These are phyloP conservation scores for Chionographis japonica DNA, from an alignment of 106 monocot species.

Conservation along the genomic window DNA sequence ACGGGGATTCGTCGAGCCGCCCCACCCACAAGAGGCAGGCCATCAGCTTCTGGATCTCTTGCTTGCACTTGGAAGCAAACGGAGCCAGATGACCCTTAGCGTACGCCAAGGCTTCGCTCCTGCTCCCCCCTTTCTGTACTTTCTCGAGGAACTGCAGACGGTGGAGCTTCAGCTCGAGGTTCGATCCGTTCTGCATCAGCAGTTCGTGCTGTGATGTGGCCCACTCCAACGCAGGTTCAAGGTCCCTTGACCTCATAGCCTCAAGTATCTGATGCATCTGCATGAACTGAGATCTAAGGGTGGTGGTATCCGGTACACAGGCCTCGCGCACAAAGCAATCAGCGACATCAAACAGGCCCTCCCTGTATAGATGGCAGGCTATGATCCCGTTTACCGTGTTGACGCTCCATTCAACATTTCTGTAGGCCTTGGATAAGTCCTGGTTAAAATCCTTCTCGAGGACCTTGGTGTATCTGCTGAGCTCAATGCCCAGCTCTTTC, in stretches of 20 bases:
- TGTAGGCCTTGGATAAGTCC: conserved; percentile 74
- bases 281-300: conserved; percentile 47
- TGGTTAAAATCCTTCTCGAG: conserved; percentile 75
- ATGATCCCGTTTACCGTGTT: conserved; percentile 67
- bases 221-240: conserved; percentile 83
- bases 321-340: conserved; percentile 68
- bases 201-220: conserved; percentile 28
- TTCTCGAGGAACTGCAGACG: conserved; percentile 81
- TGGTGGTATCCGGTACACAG: conserved; percentile 29
- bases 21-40: conserved; percentile 76
- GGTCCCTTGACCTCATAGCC: conserved; percentile 51
- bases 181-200: conserved; percentile 50
- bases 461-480: conserved; percentile 58
- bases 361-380: conserved; percentile 74
- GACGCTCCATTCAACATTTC: conserved; percentile 57
- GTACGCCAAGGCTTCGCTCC: conserved; percentile 57
- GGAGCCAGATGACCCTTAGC: conserved; percentile 57
- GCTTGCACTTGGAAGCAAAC: conserved; percentile 51
- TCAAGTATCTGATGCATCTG: conserved; percentile 66
- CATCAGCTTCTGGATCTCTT: conserved; percentile 78
- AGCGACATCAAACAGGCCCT: conserved; percentile 86
- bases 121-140: conserved; percentile 61
- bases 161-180: conserved; percentile 89
- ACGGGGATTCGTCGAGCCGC: conserved; percentile 76
- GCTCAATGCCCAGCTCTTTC: conserved; percentile 62